phyloP scores from a whole-genome alignment of 2,329 filamentous ascomycete genomes.

The Aureobasidium leucospermi region DNA sequence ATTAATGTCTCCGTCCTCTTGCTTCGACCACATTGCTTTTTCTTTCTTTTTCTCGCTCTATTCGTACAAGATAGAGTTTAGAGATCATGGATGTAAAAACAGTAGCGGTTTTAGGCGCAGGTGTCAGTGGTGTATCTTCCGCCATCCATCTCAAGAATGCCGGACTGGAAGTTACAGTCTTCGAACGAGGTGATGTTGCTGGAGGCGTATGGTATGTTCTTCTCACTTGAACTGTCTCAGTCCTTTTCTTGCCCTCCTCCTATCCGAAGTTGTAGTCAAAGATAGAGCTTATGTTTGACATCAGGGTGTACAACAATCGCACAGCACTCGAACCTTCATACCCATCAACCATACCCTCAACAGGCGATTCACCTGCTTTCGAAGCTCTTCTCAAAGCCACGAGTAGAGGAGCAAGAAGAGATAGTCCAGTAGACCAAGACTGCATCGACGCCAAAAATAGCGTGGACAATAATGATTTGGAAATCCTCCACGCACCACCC shows the following conservation, averaged over 20 bases:
- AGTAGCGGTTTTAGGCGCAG: conserved; percentile 46
- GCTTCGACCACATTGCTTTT: too few species aligned
- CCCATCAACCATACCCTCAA: conserved; percentile 32
- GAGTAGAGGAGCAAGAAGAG: neutral
- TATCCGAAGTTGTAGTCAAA: neutral
- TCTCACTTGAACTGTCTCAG: neutral
- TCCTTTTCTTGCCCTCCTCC: neutral
- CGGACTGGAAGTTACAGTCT: conserved; percentile 46
- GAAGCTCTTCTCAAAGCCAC: neutral
- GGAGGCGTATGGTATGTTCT: conserved; percentile 49
- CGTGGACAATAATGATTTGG: neutral
- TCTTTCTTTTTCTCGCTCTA: neutral
- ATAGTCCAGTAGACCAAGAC: conserved; percentile 17
- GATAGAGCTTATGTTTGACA: neutral
- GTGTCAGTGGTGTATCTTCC: conserved; percentile 43
- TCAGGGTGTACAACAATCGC: conserved; percentile 45
- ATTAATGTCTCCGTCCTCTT: neutral
- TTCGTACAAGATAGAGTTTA: neutral
- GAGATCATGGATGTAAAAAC: neutral
- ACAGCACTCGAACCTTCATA: conserved; percentile 43
- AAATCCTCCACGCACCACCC: conserved; percentile 41
- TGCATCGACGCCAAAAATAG: neutral
- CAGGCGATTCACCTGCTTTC: conserved; percentile 27
- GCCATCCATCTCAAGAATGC: conserved; percentile 40
- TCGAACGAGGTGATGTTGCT: conserved; percentile 45